Percentiles rank a stretch among this genome's conserved stretches.
These are phyloP conservation scores for Chenopodium suecicum DNA, from an alignment of 148 eudicot genomes.

Conservation along the genomic window DNA sequence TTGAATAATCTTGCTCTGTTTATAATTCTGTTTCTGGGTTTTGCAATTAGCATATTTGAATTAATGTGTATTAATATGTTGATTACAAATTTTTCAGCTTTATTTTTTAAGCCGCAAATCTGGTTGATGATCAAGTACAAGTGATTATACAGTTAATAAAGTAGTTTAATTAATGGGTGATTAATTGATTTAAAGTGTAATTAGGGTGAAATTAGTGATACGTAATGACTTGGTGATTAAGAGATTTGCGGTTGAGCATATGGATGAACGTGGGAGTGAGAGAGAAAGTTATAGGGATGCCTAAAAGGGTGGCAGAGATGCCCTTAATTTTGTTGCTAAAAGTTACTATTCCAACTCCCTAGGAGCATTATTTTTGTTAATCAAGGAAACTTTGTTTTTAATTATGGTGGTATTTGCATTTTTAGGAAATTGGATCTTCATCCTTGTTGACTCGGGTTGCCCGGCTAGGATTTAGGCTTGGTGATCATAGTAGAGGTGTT, in stretches of 20 bases:
- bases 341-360: slow-evolving; percentile 3
- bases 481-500: too few relatives aligned
- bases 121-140: not conserved
- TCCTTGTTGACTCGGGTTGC: not conserved
- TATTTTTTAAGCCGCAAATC: slow-evolving; percentile 11
- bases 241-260: slow-evolving; percentile 12
- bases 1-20: not conserved
- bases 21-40: slow-evolving; percentile 10
- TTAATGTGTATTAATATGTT: not conserved
- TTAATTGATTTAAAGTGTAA: not conserved
- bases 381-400: slow-evolving; percentile 14
- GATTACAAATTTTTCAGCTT: not conserved
- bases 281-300: slow-evolving; percentile 17
- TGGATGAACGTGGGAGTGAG: slow-evolving; percentile 35
- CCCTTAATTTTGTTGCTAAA: slow-evolving; percentile 21
- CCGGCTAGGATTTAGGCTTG: not conserved
- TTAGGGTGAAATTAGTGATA: not conserved
- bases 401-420: not conserved
- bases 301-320: slow-evolving; percentile 15
- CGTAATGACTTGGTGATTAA: slow-evolving; percentile 19
- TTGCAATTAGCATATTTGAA: not conserved
- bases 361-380: not conserved
- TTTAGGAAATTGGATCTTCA: slow-evolving; percentile 9
- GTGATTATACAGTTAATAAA: slow-evolving; percentile 14
- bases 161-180: slow-evolving; percentile 2